Percentiles rank a stretch among this genome's conserved stretches.
Conservation (phyloP, 1,139 yeast species). For the Yamadazyma sp. region DNA sequence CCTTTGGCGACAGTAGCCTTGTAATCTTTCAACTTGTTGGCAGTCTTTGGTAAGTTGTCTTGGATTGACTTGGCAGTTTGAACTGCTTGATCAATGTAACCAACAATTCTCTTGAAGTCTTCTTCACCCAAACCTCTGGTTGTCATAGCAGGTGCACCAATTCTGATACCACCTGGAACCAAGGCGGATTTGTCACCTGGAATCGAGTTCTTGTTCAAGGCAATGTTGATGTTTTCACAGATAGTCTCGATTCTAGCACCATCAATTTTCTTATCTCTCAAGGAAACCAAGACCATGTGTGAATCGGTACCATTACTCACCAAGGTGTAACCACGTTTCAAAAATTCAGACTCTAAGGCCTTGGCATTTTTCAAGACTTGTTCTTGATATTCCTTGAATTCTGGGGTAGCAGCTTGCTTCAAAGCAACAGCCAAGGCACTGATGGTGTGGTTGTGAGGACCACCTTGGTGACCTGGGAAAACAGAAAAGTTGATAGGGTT, state of each 20-base stretch:
- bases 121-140: slow-evolving; percentile 91
- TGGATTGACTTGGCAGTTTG: slow-evolving; percentile 77
- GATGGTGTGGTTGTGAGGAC: slow-evolving; percentile 98
- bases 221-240: slow-evolving; percentile 92
- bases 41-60: slow-evolving; percentile 73
- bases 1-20: slow-evolving; percentile 74
- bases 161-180: slow-evolving; percentile 97
- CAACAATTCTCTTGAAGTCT: slow-evolving; percentile 81
- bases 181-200: slow-evolving; percentile 98
- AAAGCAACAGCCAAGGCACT: slow-evolving; percentile 96
- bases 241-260: slow-evolving; percentile 98
- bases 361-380: slow-evolving; percentile 89
- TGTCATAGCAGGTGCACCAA: slow-evolving; percentile 99
- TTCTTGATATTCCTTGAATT: slow-evolving; percentile 85
- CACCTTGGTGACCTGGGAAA: slow-evolving; percentile 99
- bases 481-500: slow-evolving; percentile 95
- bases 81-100: slow-evolving; percentile 82
- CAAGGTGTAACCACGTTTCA: slow-evolving; percentile 68
- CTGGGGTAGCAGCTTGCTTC: slow-evolving; percentile 90
- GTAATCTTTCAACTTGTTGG: slow-evolving; percentile 92
- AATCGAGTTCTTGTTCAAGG: slow-evolving; percentile 93
- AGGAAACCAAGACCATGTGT: slow-evolving; percentile 88
- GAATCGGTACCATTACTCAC: slow-evolving; percentile 96
- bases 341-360: slow-evolving; percentile 74
- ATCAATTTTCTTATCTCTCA: slow-evolving; percentile 87